Evolutionary conservation across 2,329 filamentous ascomycete species (phyloP).

Genomic region (Cladosporium velox): DNA sequence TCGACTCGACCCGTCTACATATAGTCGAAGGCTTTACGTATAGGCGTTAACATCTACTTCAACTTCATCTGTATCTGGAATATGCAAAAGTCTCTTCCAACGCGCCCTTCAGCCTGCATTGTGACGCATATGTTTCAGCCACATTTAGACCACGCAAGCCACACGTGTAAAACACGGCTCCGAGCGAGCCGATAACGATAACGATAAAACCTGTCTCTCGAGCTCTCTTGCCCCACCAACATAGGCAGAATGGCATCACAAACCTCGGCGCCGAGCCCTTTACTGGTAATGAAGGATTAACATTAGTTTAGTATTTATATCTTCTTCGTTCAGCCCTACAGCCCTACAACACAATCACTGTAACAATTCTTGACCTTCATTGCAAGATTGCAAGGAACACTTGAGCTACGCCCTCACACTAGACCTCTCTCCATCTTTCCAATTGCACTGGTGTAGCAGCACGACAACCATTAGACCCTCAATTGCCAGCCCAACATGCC

Average conservation of each 20-base stretch:
- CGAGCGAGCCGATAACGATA: conserved; percentile 2
- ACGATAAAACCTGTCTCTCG: not conserved
- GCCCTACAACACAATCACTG: not conserved
- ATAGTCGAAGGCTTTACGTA: too few relatives aligned
- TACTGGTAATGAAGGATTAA: not conserved
- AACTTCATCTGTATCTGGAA: too few relatives aligned
- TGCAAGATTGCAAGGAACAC: not conserved
- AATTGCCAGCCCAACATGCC: too few relatives aligned
- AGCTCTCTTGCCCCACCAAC: not conserved
- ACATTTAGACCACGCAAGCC: not conserved
- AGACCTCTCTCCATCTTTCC: conserved; percentile 11
- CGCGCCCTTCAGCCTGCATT: not conserved
- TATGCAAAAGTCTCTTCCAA: not conserved
- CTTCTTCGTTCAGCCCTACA: conserved; percentile 2
- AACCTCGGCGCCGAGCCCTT: conserved; percentile 17
- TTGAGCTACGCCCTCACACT: conserved; percentile 20
- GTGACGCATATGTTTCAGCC: conserved; percentile 8
- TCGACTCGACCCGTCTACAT: too few relatives aligned
- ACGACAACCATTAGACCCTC: too few relatives aligned
- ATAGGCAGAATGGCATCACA: conserved; percentile 18
- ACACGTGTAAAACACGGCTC: not conserved
- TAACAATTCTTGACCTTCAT: not conserved
- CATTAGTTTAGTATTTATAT: not conserved
- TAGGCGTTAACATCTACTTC: too few relatives aligned
- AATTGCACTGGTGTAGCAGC: not conserved